phyloP scores from a whole-genome alignment of 495 filamentous ascomycete species.

The Xylaria venustula region DNA sequence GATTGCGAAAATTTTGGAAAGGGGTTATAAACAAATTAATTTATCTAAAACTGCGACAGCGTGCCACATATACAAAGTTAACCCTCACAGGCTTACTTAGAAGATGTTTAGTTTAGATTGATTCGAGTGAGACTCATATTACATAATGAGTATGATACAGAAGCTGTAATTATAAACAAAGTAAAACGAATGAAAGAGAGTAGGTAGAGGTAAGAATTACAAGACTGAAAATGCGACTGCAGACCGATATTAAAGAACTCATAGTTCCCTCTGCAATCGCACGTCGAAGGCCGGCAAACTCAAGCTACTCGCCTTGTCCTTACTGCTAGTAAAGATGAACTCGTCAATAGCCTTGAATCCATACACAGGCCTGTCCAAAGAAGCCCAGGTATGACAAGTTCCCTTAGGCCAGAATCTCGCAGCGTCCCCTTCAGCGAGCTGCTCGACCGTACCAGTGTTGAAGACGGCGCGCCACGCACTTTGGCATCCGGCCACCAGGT shows the following conservation, averaged over 20 bases:
- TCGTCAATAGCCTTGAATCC: conserved; percentile 29
- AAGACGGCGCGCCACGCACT: conserved; percentile 31
- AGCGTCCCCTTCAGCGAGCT: conserved; percentile 23
- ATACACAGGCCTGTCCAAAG: conserved; percentile 34
- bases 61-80: no score
- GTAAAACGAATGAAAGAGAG: no score
- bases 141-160: no score
- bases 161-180: no score
- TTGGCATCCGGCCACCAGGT: conserved; percentile 14
- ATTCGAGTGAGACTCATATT: no score
- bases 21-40: no score
- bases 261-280: neutral
- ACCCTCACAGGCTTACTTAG: no score
- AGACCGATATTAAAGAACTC: neutral
- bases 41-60: no score
- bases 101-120: no score
- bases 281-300: neutral
- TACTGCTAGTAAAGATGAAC: conserved; percentile 15
- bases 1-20: no score
- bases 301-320: neutral
- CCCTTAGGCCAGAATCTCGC: conserved; percentile 24
- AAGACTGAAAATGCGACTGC: no score
- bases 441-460: conserved; percentile 22
- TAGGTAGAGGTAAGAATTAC: no score
- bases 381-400: conserved; percentile 31